Conservation (phyloP, 164 flowering plant species). For the Tinospora cordifolia region DNA sequence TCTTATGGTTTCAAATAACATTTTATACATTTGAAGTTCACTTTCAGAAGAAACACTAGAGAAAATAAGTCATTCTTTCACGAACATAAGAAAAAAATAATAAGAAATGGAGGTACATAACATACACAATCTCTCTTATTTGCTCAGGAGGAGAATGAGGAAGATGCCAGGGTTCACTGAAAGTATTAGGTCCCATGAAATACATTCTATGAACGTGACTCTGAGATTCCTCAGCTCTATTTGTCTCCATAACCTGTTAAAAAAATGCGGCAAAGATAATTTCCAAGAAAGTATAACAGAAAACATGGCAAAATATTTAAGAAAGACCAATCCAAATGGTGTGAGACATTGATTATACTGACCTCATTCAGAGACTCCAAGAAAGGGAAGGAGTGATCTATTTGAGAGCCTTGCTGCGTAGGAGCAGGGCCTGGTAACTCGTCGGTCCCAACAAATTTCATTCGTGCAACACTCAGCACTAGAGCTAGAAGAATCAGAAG, state of each 20-base stretch:
- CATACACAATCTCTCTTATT: slow-evolving; percentile 86
- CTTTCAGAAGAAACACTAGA: background rate
- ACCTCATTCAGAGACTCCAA: slow-evolving; percentile 94
- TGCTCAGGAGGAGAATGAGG: slow-evolving; percentile 85
- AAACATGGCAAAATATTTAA: background rate
- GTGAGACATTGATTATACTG: slow-evolving; percentile 7
- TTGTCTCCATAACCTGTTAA: slow-evolving; percentile 82
- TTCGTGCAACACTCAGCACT: slow-evolving; percentile 87
- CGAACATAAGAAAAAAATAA: background rate
- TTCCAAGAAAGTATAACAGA: background rate
- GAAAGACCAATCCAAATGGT: background rate
- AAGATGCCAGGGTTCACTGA: slow-evolving; percentile 92
- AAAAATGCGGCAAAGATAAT: slow-evolving; percentile 1
- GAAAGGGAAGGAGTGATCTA: slow-evolving; percentile 88
- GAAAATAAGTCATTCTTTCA: background rate
- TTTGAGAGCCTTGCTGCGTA: slow-evolving; percentile 59
- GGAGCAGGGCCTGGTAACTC: slow-evolving; percentile 66
- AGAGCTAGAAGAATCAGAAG: slow-evolving; percentile 75
- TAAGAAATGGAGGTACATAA: slow-evolving; percentile 4
- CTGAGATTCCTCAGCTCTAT: slow-evolving; percentile 78
- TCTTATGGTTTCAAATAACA: background rate
- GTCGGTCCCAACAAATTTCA: slow-evolving; percentile 73
- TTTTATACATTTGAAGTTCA: background rate
- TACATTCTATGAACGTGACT: slow-evolving; percentile 91
- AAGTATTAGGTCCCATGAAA: slow-evolving; percentile 86